Conservation (phyloP, 2,329 filamentous ascomycete genomes). For the Fusarium luffae region DNA sequence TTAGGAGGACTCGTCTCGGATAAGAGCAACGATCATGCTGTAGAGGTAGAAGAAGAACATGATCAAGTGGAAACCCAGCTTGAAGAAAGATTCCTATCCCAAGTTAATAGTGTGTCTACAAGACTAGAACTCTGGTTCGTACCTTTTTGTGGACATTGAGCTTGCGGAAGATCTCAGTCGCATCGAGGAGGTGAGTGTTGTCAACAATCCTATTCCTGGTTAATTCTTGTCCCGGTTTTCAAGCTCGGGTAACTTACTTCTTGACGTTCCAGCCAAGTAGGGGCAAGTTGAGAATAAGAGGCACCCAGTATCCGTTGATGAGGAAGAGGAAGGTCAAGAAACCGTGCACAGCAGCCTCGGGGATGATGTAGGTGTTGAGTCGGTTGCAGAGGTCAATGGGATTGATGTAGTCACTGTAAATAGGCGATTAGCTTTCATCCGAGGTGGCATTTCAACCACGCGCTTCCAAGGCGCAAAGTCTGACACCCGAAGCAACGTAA, state of each 20-base stretch:
- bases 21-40: constrained; percentile 97
- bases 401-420: constrained; percentile 95
- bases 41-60: constrained; percentile 99
- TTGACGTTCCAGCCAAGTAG: constrained; percentile 94
- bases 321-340: constrained; percentile 96
- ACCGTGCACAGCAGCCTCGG: constrained; percentile 96
- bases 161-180: constrained; percentile 99
- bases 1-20: constrained; percentile 93
- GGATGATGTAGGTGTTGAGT: constrained; percentile 99
- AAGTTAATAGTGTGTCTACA: constrained; percentile 36
- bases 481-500: constrained; percentile 20
- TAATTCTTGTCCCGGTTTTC: constrained; percentile 21
- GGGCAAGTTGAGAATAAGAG: constrained; percentile 90
- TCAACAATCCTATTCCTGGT: constrained; percentile 80
- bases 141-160: constrained; percentile 99
- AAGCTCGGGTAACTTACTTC: constrained; percentile 76
- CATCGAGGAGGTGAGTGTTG: constrained; percentile 95
- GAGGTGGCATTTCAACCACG: constrained; percentile 9
- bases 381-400: constrained; percentile 99
- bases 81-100: constrained; percentile 93
- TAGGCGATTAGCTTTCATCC: constrained; percentile 31
- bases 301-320: constrained; percentile 98
- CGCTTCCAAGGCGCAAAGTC: constrained; percentile 33
- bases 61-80: constrained; percentile 96
- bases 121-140: constrained; percentile 26